These are phyloP conservation scores for Amaranthus hypochondriacus DNA, from an alignment of 148 eudicot species.

Conservation along the genomic window DNA sequence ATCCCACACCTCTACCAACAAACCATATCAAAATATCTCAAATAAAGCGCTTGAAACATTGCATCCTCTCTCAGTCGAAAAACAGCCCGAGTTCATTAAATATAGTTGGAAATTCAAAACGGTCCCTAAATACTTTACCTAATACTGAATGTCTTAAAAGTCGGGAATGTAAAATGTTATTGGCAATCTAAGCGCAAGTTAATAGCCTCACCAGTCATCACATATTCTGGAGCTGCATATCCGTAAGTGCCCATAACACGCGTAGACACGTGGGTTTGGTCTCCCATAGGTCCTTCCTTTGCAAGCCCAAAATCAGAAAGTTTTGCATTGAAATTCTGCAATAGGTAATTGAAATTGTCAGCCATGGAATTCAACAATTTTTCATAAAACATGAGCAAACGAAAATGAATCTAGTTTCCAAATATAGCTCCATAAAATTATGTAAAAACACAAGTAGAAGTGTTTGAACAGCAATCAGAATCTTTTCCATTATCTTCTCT, in stretches of 20 bases:
- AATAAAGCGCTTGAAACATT: too few species aligned
- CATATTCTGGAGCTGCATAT: constrained; percentile 87
- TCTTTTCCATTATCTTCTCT: background rate
- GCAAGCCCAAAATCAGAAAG: constrained; percentile 93
- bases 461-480: background rate
- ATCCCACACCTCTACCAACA: too few species aligned
- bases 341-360: constrained; percentile 10
- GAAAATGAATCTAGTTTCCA: background rate
- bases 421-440: background rate
- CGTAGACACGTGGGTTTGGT: constrained; percentile 81
- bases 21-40: too few species aligned
- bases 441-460: background rate
- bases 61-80: too few species aligned
- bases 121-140: too few species aligned
- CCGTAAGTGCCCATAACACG: constrained; percentile 97
- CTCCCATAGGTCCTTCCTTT: constrained; percentile 83
- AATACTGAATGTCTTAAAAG: background rate
- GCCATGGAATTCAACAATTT: background rate
- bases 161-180: background rate
- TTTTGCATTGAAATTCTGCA: constrained; percentile 79
- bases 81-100: too few species aligned
- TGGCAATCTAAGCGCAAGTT: background rate
- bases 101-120: too few species aligned
- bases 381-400: background rate
- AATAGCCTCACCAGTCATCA: constrained; percentile 63